Evolutionary conservation across 2,329 filamentous ascomycete species (phyloP), one percentile per base, ranked within the genome.

Genomic region (Cladophialophora yegresii): DNA sequence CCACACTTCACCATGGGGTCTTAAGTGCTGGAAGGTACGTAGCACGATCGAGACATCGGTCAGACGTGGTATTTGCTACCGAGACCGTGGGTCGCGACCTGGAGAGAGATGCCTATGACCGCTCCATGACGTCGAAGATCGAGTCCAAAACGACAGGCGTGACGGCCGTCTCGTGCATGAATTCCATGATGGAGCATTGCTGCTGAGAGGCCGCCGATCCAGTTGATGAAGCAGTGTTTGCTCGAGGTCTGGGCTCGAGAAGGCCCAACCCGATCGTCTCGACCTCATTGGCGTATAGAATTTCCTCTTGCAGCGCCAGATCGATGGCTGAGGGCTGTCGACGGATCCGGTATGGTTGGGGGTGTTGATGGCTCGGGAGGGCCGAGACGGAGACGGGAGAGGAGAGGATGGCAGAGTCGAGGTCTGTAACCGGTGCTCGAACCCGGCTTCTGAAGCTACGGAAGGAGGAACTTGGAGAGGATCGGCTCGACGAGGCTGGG

Each of bases 41-140:
- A 40, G 13, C 13, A 40, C 13, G 36, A 40, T n/a, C 36, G 16
- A 40, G 36, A 16, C 12, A n/a, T n/a, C n/a, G 36, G 16, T 16
- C 36, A 40, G 36, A 43, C 36, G 16, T 20, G 5, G 36, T n/a
- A 13, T 16, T 6, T 43, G 36, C 36, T 43, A 43, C 36, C 36
- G 36, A 43, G 36, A 43, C 36, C 33, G 4, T 4, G 2, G 12
- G 16, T n/a, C 36, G 5, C 3, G 16, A 43, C 36, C 16, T 20
- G 36, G 6, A 3, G 7, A n/a, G 8, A n/a, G 36, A 43, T 43
- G 13, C 55, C 61, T 43, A 67, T 51, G 64, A 64, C 20, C 66
- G 58, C 60, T 80, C 79, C 77, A 81, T 77, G 33, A 81, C 77
- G 71, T 81, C 79, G 62, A 79, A 77, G 36, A 81, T 81, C 8